A percentile compares a stretch with the other conserved stretches of the same genome.
phyloP scores from a whole-genome alignment of 257 asterid species.

The Penstemon barbatus region DNA sequence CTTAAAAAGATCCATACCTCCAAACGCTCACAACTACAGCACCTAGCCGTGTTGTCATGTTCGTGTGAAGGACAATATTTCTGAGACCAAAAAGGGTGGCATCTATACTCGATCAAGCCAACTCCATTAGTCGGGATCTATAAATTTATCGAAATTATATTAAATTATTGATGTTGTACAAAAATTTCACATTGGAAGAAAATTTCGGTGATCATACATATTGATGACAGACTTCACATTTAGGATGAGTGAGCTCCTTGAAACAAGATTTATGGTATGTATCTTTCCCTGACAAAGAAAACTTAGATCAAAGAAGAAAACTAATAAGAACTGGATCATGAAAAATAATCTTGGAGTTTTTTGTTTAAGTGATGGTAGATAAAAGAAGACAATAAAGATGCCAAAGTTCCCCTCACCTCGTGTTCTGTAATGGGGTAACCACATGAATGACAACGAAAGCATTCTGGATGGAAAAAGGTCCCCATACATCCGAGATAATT shows the following conservation, averaged over 20 bases:
- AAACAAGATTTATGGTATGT: slow-evolving; percentile 89
- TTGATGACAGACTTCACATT: slow-evolving; percentile 93
- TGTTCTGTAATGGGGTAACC: slow-evolving; percentile 74
- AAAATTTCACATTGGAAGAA: not conserved
- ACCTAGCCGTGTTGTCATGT: slow-evolving; percentile 74
- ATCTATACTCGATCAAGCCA: slow-evolving; percentile 94
- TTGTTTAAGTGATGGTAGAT: not conserved
- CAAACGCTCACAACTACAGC: slow-evolving; percentile 96
- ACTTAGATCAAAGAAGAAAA: slow-evolving; percentile 70
- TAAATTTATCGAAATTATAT: slow-evolving; percentile 10
- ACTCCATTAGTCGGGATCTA: slow-evolving; percentile 84
- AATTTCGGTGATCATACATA: slow-evolving; percentile 48
- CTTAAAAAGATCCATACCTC: slow-evolving; percentile 51
- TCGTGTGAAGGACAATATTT: slow-evolving; percentile 94
- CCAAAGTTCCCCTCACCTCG: slow-evolving; percentile 47
- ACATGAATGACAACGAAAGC: slow-evolving; percentile 84
- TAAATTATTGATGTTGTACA: not conserved
- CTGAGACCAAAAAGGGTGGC: slow-evolving; percentile 97
- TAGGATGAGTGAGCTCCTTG: slow-evolving; percentile 93
- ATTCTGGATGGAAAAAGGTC: slow-evolving; percentile 77
- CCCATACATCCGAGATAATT: slow-evolving; percentile 97
- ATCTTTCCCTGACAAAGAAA: slow-evolving; percentile 83
- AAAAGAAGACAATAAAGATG: not conserved
- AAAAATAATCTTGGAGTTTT: not conserved
- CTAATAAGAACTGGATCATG: slow-evolving; percentile 38